A percentile compares a stretch with the other conserved stretches of the same genome.
These are phyloP conservation scores for Phylloporus scabripes DNA, from an alignment of 768 basidiomycete species.

Conservation along the genomic window DNA sequence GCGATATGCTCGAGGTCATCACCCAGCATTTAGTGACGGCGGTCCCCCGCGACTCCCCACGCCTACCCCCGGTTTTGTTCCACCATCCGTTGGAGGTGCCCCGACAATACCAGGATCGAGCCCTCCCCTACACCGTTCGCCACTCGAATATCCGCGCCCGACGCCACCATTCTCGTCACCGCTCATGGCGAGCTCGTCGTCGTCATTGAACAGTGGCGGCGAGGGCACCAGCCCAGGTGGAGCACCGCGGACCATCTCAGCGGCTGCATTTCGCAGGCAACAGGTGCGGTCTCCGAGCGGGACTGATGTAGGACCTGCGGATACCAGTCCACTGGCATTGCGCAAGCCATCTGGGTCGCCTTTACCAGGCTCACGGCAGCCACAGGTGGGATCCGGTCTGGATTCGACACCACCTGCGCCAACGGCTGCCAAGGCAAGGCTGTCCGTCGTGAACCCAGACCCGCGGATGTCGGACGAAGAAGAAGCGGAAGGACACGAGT, in stretches of 20 bases:
- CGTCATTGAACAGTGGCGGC: slow-evolving; percentile 25
- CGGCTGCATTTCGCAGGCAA: slow-evolving; percentile 66
- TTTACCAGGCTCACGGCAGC: slow-evolving; percentile 26
- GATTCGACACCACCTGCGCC: slow-evolving; percentile 27
- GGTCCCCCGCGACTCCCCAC: slow-evolving; percentile 8
- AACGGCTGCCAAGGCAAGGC: slow-evolving; percentile 4
- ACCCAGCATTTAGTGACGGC: slow-evolving; percentile 3
- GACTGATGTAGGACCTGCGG: slow-evolving; percentile 28
- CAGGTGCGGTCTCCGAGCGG: slow-evolving; percentile 31
- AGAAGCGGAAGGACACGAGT: slow-evolving; percentile 29
- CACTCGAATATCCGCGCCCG: slow-evolving; percentile 41
- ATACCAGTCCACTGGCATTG: slow-evolving; percentile 43
- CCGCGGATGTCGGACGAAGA: slow-evolving; percentile 27
- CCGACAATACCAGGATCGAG: slow-evolving; percentile 1
- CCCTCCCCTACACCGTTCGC: slow-evolving; percentile 24
- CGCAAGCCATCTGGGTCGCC: slow-evolving; percentile 38
- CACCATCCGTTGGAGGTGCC: background rate
- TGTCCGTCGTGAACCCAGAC: slow-evolving; percentile 29
- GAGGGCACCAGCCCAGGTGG: slow-evolving; percentile 26
- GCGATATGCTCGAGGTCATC: slow-evolving; percentile 1
- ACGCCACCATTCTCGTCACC: slow-evolving; percentile 32
- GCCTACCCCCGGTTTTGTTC: background rate
- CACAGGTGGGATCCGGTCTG: slow-evolving; percentile 7
- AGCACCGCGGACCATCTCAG: slow-evolving; percentile 57
- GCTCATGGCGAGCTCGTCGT: slow-evolving; percentile 29